Conservation (phyloP, 768 basidiomycete species). For the Tricholoma matsutake region DNA sequence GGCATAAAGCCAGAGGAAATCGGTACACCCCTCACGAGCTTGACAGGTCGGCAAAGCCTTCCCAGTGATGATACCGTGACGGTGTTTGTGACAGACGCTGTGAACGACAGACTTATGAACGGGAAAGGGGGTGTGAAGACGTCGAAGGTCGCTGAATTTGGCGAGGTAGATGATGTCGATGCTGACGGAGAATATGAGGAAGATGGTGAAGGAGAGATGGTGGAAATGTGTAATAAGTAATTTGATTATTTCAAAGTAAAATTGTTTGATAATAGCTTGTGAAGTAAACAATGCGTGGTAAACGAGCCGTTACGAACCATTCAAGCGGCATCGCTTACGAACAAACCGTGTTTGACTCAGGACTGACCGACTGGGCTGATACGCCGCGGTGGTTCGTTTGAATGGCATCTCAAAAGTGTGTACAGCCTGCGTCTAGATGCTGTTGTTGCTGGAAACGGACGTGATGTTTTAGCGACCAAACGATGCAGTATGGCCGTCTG, state of each 20-base stretch:
- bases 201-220: slow-evolving; percentile 40
- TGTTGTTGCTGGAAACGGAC: neutral
- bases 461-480: slow-evolving; percentile 45
- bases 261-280: slow-evolving; percentile 21
- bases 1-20: slow-evolving; percentile 52
- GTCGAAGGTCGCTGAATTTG: slow-evolving; percentile 23
- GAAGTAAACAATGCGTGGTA: slow-evolving; percentile 23
- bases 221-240: slow-evolving; percentile 15
- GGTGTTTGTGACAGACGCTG: slow-evolving; percentile 33
- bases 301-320: slow-evolving; percentile 31
- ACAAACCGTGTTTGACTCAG: slow-evolving; percentile 1
- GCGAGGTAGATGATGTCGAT: slow-evolving; percentile 33
- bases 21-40: slow-evolving; percentile 45
- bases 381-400: slow-evolving; percentile 9
- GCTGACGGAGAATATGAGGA: slow-evolving; percentile 40
- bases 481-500: slow-evolving; percentile 62
- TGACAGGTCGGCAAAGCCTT: slow-evolving; percentile 52
- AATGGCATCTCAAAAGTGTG: slow-evolving; percentile 31
- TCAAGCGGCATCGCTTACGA: slow-evolving; percentile 1
- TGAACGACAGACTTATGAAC: neutral
- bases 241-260: neutral
- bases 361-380: neutral
- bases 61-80: slow-evolving; percentile 61
- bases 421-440: slow-evolving; percentile 18
- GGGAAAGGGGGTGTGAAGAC: neutral